Conservation (phyloP, 805 yeast genomes). For the Wickerhamia fluorescens region DNA sequence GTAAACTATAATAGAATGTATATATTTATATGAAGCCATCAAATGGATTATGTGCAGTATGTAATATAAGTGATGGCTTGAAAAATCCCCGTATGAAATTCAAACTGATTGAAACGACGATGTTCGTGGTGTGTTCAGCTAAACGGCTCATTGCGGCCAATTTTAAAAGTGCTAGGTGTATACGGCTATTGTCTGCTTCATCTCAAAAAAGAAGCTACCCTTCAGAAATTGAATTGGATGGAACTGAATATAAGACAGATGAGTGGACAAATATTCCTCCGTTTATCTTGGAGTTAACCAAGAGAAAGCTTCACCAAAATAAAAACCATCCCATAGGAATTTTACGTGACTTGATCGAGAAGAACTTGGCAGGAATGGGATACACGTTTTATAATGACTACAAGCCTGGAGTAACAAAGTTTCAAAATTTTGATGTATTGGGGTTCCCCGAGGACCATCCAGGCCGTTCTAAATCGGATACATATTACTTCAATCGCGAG, state of each 20-base stretch:
- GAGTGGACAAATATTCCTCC: constrained; percentile 84
- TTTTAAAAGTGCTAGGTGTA: too few species aligned
- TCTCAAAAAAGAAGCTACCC: constrained; percentile 21
- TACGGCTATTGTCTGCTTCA: too few species aligned
- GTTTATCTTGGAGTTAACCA: constrained; percentile 59
- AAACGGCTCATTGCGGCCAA: too few species aligned
- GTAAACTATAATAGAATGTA: constrained; percentile 43
- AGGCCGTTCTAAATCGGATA: constrained; percentile 86
- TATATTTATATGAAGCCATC: constrained; percentile 1
- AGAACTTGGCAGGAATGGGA: constrained; percentile 56
- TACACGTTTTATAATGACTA: constrained; percentile 75
- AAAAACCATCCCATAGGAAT: constrained; percentile 88
- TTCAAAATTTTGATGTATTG: constrained; percentile 83
- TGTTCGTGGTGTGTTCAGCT: not conserved
- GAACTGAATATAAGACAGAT: constrained; percentile 51
- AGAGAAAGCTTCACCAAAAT: constrained; percentile 65
- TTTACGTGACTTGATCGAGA: constrained; percentile 65
- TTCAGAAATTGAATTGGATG: constrained; percentile 34
- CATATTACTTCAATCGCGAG: constrained; percentile 77
- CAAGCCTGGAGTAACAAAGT: constrained; percentile 73
- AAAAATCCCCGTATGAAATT: too few species aligned
- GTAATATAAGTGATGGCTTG: not conserved
- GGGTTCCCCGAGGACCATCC: constrained; percentile 93
- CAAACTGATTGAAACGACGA: not conserved
- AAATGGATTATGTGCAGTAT: too few species aligned